phyloP scores from a whole-genome alignment of 2,329 filamentous ascomycete genomes.

The Tolypocladium nubicola region DNA sequence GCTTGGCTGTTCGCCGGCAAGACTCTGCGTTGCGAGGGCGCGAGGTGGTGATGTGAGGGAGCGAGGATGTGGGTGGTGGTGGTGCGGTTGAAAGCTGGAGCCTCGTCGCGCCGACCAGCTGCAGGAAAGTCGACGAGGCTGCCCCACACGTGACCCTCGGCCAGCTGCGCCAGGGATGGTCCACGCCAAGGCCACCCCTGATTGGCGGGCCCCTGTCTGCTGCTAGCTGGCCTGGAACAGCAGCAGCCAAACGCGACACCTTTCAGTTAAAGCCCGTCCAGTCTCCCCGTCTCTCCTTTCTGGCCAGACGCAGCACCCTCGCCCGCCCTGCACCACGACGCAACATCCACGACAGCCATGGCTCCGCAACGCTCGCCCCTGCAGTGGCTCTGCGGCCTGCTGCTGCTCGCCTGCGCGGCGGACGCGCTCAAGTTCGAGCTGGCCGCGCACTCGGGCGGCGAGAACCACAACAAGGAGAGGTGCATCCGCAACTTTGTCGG shows the following conservation, averaged over 20 bases:
- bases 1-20: background rate
- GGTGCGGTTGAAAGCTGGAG: background rate
- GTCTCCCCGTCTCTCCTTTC: background rate
- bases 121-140: background rate
- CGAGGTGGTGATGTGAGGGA: background rate
- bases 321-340: background rate
- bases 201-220: background rate
- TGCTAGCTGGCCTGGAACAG: background rate
- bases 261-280: conserved; percentile 1
- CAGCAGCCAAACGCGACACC: conserved; percentile 8
- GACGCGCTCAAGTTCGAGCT: conserved; percentile 91
- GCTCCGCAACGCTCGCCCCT: conserved; percentile 39
- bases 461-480: conserved; percentile 58
- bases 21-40: background rate
- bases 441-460: conserved; percentile 45
- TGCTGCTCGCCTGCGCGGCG: conserved; percentile 42
- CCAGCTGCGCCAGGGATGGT: background rate
- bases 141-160: background rate
- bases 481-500: conserved; percentile 95
- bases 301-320: conserved; percentile 4
- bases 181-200: background rate
- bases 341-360: conserved; percentile 24
- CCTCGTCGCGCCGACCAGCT: background rate
- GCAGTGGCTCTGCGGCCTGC: conserved; percentile 47
- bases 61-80: background rate